phyloP scores from a whole-genome alignment of 2,329 filamentous ascomycete species.

The Talaromyces piceae region DNA sequence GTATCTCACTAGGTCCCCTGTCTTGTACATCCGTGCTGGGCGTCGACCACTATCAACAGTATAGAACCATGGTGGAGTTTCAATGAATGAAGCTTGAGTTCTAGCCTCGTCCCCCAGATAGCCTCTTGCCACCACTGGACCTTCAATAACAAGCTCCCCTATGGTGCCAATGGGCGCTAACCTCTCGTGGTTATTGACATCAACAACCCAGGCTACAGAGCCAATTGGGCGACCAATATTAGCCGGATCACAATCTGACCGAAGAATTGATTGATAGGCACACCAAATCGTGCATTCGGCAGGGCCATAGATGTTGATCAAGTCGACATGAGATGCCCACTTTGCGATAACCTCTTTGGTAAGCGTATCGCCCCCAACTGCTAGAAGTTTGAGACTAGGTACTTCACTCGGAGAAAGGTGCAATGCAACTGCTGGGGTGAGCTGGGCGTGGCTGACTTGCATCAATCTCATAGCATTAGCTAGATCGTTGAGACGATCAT shows the following conservation, averaged over 20 bases:
- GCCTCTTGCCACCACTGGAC: conserved; percentile 24
- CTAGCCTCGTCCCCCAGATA: conserved; percentile 21
- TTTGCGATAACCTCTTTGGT: background rate
- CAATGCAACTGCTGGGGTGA: conserved; percentile 8
- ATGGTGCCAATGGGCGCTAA: conserved; percentile 38
- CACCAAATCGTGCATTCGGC: background rate
- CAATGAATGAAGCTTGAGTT: conserved; percentile 20
- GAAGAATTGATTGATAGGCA: background rate
- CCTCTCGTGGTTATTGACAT: conserved; percentile 27
- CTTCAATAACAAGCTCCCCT: conserved; percentile 42
- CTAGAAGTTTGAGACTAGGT: background rate
- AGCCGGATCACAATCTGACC: background rate
- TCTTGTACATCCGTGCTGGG: conserved; percentile 31
- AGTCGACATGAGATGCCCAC: background rate
- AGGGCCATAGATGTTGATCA: conserved; percentile 4
- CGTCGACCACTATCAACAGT: conserved; percentile 18
- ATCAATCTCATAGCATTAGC: background rate
- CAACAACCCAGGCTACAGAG: conserved; percentile 33
- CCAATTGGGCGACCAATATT: conserved; percentile 1
- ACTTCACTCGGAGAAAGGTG: background rate
- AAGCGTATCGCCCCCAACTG: background rate
- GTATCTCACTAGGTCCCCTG: conserved; percentile 24
- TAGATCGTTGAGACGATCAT: conserved; percentile 15
- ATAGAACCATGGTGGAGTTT: background rate
- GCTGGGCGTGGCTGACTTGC: background rate